Percentiles rank a stretch among this genome's conserved stretches.
Conservation (phyloP, 495 filamentous ascomycete species). For the Cetradonia linearis region DNA sequence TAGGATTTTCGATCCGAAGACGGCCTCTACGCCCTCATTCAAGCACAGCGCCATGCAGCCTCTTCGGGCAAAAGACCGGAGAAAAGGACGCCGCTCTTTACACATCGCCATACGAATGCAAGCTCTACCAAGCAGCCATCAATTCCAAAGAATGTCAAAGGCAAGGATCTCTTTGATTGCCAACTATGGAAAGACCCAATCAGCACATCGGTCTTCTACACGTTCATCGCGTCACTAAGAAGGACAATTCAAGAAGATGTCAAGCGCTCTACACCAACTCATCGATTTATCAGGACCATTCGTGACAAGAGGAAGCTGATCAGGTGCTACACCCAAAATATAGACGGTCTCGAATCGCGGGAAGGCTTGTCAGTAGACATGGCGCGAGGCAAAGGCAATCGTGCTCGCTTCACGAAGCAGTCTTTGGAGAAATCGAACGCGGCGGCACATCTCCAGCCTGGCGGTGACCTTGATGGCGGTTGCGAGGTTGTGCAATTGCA, state of each 20-base stretch:
- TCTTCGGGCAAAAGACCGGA: neutral
- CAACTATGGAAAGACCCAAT: constrained; percentile 54
- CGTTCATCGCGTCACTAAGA: constrained; percentile 52
- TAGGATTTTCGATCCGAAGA: constrained; percentile 64
- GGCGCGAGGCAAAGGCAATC: constrained; percentile 44
- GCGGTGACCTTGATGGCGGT: constrained; percentile 32
- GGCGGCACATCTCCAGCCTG: constrained; percentile 2
- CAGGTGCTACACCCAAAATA: constrained; percentile 63
- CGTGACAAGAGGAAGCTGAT: constrained; percentile 52
- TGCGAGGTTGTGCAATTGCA: constrained; percentile 57
- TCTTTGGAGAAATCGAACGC: constrained; percentile 17
- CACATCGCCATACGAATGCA: constrained; percentile 1
- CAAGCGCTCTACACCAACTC: constrained; percentile 46
- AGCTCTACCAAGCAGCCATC: neutral
- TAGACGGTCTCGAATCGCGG: constrained; percentile 57
- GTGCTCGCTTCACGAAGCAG: constrained; percentile 30
- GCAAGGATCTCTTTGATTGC: constrained; percentile 55
- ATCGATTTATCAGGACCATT: constrained; percentile 52
- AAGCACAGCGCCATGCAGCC: constrained; percentile 46
- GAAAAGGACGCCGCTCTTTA: neutral
- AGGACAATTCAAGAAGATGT: constrained; percentile 42
- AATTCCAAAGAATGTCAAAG: constrained; percentile 48
- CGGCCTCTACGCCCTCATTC: constrained; percentile 58
- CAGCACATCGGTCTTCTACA: constrained; percentile 56
- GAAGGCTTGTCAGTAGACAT: constrained; percentile 46